Conservation (phyloP, 371 early-diverging fungal genomes). For the Saksenaea oblongispora region DNA sequence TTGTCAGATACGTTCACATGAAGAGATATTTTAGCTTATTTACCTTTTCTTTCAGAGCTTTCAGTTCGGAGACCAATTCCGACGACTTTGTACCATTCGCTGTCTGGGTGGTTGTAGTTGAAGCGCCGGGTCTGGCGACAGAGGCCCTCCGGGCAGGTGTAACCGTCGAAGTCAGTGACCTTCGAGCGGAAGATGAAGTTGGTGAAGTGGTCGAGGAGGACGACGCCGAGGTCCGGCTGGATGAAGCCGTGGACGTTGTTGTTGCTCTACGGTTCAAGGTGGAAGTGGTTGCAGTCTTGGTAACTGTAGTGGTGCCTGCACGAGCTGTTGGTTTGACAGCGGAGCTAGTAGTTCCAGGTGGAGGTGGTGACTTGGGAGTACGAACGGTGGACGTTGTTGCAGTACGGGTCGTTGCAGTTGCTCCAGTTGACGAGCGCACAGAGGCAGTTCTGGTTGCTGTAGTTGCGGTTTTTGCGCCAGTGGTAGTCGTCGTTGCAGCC, state of each 20-base stretch:
- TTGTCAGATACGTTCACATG: neutral
- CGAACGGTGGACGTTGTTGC: neutral
- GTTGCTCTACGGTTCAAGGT: conserved; percentile 4
- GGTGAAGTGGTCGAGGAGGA: conserved; percentile 12
- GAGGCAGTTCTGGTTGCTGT: conserved; percentile 4
- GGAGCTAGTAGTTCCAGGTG: conserved; percentile 1
- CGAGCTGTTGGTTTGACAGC: conserved; percentile 2
- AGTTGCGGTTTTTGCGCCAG: conserved; percentile 4
- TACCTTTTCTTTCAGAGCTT: conserved; percentile 22
- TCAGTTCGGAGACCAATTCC: conserved; percentile 22
- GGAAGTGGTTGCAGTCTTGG: conserved; percentile 2
- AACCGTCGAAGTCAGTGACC: conserved; percentile 3
- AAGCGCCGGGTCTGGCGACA: conserved; percentile 11
- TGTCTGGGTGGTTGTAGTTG: conserved; percentile 12
- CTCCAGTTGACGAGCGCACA: conserved; percentile 5
- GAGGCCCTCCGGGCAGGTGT: conserved; percentile 1
- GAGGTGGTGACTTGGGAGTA: neutral
- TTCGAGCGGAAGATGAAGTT: conserved; percentile 15
- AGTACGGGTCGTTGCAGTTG: neutral
- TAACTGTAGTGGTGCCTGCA: neutral
- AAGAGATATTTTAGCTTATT: neutral
- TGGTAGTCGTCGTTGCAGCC: conserved; percentile 3
- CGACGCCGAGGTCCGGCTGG: conserved; percentile 11
- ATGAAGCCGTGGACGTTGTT: conserved; percentile 7
- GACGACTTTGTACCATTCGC: conserved; percentile 16